These are phyloP conservation scores for Rhizopogon vulgaris DNA, from an alignment of 768 basidiomycete species.

Conservation along the genomic window DNA sequence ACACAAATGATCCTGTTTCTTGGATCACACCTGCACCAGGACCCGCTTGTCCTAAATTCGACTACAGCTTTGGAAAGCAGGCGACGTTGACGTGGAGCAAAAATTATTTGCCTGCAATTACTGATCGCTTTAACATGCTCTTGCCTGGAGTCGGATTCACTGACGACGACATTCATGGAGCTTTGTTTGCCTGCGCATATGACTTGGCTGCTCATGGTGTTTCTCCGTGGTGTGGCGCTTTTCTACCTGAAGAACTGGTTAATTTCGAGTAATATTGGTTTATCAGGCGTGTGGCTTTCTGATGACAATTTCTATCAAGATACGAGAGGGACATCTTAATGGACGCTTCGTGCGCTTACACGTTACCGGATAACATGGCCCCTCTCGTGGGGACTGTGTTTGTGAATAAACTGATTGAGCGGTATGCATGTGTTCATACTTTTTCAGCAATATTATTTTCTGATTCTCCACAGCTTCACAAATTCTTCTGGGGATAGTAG, in stretches of 20 bases:
- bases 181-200: constrained; percentile 32
- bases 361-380: constrained; percentile 26
- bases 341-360: constrained; percentile 30
- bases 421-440: constrained; percentile 10
- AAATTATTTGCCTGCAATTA: constrained; percentile 31
- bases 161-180: constrained; percentile 27
- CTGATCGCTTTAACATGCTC: constrained; percentile 25
- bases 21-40: constrained; percentile 32
- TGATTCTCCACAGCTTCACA: constrained; percentile 14
- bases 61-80: neutral
- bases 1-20: constrained; percentile 24
- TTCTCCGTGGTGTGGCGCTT: constrained; percentile 32
- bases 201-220: constrained; percentile 25
- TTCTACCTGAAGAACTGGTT: constrained; percentile 23
- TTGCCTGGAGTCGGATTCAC: constrained; percentile 26
- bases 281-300: neutral
- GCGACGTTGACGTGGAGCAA: constrained; percentile 1
- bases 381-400: constrained; percentile 27
- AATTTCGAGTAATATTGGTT: constrained; percentile 24
- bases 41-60: constrained; percentile 28
- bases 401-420: constrained; percentile 28
- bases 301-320: constrained; percentile 2
- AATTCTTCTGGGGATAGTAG: constrained; percentile 23
- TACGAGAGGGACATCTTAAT: constrained; percentile 31
- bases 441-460: neutral